A percentile compares a stretch with the other conserved stretches of the same genome.
Conservation (phyloP, 2,329 filamentous ascomycete species). For the Talaromyces sp. region DNA sequence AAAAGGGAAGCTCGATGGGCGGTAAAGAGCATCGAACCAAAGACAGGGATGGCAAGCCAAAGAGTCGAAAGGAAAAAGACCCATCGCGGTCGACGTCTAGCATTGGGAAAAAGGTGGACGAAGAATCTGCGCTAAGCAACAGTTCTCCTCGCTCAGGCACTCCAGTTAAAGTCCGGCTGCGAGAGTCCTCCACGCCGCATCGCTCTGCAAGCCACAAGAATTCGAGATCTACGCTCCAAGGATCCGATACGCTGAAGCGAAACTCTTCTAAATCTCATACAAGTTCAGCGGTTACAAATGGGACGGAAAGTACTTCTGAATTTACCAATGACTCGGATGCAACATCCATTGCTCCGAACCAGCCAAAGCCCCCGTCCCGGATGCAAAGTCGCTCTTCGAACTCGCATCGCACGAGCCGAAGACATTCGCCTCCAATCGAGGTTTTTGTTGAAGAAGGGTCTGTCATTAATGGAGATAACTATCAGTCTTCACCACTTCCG, state of each 20-base stretch:
- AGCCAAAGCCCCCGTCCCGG: conserved; percentile 33
- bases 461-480: conserved; percentile 18
- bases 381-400: conserved; percentile 24
- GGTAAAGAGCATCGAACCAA: conserved; percentile 13
- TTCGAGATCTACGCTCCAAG: conserved; percentile 26
- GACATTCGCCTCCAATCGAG: conserved; percentile 28
- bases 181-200: conserved; percentile 27
- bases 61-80: conserved; percentile 31
- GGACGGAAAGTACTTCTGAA: conserved; percentile 27
- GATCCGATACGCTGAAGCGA: conserved; percentile 25
- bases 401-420: background rate
- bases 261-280: conserved; percentile 27
- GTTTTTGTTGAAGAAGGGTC: conserved; percentile 30
- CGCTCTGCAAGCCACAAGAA: conserved; percentile 30
- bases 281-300: conserved; percentile 28
- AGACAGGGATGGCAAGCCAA: conserved; percentile 29
- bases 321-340: conserved; percentile 40
- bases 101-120: conserved; percentile 33
- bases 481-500: conserved; percentile 20
- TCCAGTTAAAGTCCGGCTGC: conserved; percentile 30
- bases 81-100: conserved; percentile 38
- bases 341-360: conserved; percentile 41
- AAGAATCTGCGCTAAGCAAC: conserved; percentile 26
- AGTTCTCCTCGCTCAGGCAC: conserved; percentile 33
- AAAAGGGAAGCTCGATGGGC: conserved; percentile 29